A percentile compares a stretch with the other conserved stretches of the same genome.
Evolutionary conservation across 306 rosid genomes (phyloP).

Genomic region (Casuarina glauca): DNA sequence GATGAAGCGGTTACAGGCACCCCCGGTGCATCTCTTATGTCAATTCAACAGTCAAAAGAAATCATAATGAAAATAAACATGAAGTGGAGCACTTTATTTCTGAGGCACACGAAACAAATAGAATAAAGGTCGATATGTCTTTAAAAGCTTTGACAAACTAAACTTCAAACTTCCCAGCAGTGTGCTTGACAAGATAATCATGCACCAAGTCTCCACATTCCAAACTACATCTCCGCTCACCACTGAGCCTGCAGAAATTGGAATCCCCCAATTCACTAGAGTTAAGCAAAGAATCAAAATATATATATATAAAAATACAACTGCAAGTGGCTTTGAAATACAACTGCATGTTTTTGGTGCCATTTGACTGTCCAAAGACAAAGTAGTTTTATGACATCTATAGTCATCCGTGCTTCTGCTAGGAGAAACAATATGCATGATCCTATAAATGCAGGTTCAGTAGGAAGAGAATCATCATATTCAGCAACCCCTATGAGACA

Average conservation of each 20-base stretch:
- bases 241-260: conserved; percentile 41
- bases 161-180: conserved; percentile 42
- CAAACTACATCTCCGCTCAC: conserved; percentile 33
- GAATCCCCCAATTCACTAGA: not conserved
- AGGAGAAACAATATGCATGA: not conserved
- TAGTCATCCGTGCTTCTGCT: not conserved
- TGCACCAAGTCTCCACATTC: conserved; percentile 42
- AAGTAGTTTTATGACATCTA: not conserved
- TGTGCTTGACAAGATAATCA: conserved; percentile 33
- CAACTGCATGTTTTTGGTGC: not conserved
- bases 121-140: conserved; percentile 30
- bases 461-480: not conserved
- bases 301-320: not conserved
- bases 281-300: not conserved
- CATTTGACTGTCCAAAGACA: not conserved
- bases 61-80: conserved; percentile 9
- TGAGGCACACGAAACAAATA: conserved; percentile 32
- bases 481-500: not conserved
- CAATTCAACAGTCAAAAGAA: conserved; percentile 38
- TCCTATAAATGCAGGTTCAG: not conserved
- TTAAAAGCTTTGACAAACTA: conserved; percentile 44
- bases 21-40: conserved; percentile 93
- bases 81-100: conserved; percentile 45
- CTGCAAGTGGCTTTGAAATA: no score
- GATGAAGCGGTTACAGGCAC: conserved; percentile 83